Evolutionary conservation across 371 early-diverging fungal genomes (phyloP).

Genomic region (Mucor ambiguus): DNA sequence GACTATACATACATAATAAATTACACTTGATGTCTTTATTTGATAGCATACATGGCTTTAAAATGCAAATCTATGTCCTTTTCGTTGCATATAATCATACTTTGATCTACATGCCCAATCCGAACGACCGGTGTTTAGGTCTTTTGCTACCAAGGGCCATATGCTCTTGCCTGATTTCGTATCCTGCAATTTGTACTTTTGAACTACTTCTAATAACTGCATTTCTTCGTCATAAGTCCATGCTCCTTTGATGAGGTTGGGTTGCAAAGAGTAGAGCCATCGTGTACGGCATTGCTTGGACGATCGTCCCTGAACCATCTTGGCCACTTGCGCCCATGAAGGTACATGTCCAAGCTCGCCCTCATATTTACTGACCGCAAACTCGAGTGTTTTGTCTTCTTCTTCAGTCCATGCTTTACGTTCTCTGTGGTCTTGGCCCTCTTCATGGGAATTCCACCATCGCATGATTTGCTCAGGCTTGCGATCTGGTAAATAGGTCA

Average conservation of each 20-base stretch:
- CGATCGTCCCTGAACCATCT: constrained; percentile 29
- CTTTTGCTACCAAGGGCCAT: constrained; percentile 34
- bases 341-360: neutral
- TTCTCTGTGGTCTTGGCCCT: neutral
- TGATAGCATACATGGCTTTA: constrained; percentile 1
- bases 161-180: neutral
- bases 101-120: constrained; percentile 25
- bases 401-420: constrained; percentile 28
- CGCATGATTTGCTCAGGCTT: constrained; percentile 39
- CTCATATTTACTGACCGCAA: constrained; percentile 25
- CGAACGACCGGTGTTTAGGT: constrained; percentile 33
- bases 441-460: constrained; percentile 29
- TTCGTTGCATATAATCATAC: constrained; percentile 28
- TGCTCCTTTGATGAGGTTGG: constrained; percentile 17
- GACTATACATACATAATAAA: neutral
- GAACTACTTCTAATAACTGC: constrained; percentile 36
- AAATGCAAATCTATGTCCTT: constrained; percentile 21
- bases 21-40: neutral
- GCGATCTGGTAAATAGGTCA: constrained; percentile 40
- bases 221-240: constrained; percentile 42
- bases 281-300: constrained; percentile 30
- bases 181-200: constrained; percentile 17
- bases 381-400: constrained; percentile 30
- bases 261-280: constrained; percentile 21
- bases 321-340: constrained; percentile 31